phyloP scores from a whole-genome alignment of 495 filamentous ascomycete species.

The Paragyromitra xinjiangensis region DNA sequence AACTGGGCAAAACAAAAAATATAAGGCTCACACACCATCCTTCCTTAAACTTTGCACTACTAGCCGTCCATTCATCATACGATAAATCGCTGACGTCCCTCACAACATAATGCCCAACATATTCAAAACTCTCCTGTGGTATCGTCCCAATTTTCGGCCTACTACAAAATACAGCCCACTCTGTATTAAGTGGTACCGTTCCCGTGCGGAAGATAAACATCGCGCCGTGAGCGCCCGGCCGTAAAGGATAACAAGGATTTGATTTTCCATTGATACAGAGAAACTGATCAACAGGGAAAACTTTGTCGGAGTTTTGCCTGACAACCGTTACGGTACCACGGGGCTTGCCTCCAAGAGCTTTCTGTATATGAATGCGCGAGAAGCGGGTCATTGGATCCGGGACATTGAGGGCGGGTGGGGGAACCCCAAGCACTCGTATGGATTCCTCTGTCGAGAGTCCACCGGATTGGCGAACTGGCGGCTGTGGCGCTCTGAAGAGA shows the following conservation, averaged over 20 bases:
- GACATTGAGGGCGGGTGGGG: background rate
- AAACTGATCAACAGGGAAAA: constrained; percentile 19
- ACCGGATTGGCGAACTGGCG: background rate
- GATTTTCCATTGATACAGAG: constrained; percentile 24
- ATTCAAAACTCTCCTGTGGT: constrained; percentile 32
- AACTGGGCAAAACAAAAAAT: background rate
- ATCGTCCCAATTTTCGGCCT: background rate
- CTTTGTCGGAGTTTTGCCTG: background rate
- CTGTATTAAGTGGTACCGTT: constrained; percentile 1
- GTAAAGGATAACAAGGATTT: constrained; percentile 17
- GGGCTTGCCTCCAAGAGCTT: constrained; percentile 12
- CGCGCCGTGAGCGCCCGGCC: constrained; percentile 8
- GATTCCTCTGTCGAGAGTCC: background rate
- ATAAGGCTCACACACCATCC: constrained; percentile 12
- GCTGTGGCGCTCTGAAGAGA: background rate
- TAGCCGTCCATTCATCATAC: constrained; percentile 13
- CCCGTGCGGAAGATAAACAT: constrained; percentile 30
- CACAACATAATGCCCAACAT: constrained; percentile 29
- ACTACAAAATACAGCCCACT: constrained; percentile 31
- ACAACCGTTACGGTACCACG: constrained; percentile 20
- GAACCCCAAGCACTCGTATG: constrained; percentile 5
- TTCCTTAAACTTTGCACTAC: constrained; percentile 10
- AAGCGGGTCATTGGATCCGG: constrained; percentile 12
- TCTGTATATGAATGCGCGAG: constrained; percentile 26
- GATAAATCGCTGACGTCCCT: constrained; percentile 7